Evolutionary conservation across 2,329 filamentous ascomycete species (phyloP), one percentile per base, ranked within the genome.

Genomic region (Xylaria sp.): DNA sequence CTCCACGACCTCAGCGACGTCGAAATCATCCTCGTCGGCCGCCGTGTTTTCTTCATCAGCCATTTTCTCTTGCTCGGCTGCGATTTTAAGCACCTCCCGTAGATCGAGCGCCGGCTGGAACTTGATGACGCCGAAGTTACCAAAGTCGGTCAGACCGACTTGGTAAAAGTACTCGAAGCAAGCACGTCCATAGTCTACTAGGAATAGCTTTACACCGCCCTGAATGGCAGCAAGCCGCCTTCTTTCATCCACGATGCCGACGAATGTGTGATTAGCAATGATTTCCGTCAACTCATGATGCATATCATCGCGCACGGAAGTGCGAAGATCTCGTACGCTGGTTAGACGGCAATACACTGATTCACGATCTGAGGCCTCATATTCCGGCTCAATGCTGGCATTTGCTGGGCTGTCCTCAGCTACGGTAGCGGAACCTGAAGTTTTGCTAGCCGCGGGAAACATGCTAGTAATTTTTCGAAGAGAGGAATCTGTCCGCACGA

Each of bases 381-480:
- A 97, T 60, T 79, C 63, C 23, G 79, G 75, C 63, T 84, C 83
- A 8, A 79, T 78, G 43, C 41, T 55, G 20, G 50, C 32, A 43
- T 72, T 68, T 46, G 46, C 45, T 28, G 68, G 23, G 32, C 74
- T 73, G 2, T 62, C 68, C 43, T 76, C 77, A n/a, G 72, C 73
- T 63, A 72, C 71, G n/a, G 67, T 57, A 39, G 58, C 71, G 20
- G 77, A 77, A 50, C 73, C 72, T 25, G 81, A 79, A 3, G 80
- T 79, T 43, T 82, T 75, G 25, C 76, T 72, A 59, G 83, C 81
- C 20, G 89, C 86, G n/a, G 89, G 86, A 36, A 99, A 88, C 95
- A 99, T 98, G 68, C 93, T 94, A 0, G 96, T 99, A 70, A 99
- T 99, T 79, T 99, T 99, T 66, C 94, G 91, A 71, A 93, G 85